Evolutionary conservation across 192 early-diverging fungal species (phyloP), one percentile per base, ranked within the genome.

Genomic region (Allomyces macrogynus): DNA sequence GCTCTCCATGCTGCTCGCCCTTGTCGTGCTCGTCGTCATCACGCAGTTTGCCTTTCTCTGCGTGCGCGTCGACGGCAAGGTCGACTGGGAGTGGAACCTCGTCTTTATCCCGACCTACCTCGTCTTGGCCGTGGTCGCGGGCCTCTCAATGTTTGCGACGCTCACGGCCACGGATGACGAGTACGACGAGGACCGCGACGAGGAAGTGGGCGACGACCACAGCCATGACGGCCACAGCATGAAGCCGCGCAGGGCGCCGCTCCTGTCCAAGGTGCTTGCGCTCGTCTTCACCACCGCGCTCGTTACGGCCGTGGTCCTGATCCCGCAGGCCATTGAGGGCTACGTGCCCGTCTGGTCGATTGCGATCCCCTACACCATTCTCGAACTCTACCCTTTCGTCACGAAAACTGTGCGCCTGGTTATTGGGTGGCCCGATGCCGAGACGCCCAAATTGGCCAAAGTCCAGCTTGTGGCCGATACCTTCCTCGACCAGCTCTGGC

Each of bases 81-180:
- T 84, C 40, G 64, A 62, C 27, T 92, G 89, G 90, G 72, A 72
- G 5, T 95, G 81, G 74, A 66, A 74, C 10, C 78, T 84, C 5
- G 87, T 92, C 8, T 91, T 90, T 71, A 80, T 80, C 62, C 94
- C 94, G 10, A 73, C 91, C 32, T 97, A 88, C 83, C 76, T 90
- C 16, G 70, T 87, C 42, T 84, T 90, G 70, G 22, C 70, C 20
- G 27, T 74, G 20, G 63, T 76, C 0, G 12, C 2, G 49, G 12
- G 16, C 12, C 16, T n/a, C 16, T 57, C 49, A 7, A 0, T n/a
- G 16, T 57, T 57, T 3, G 49, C 49, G 16, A n/a, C 49, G 20
- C 49, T 57, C 16, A 57, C 49, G 49, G 16, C 49, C 16, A 57
- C 49, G 16, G 49, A 0, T 16, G 16, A n/a, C 49, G 49, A 57